Evolutionary conservation across 768 basidiomycete species (phyloP).

Genomic region (Hygrocybe punicea): DNA sequence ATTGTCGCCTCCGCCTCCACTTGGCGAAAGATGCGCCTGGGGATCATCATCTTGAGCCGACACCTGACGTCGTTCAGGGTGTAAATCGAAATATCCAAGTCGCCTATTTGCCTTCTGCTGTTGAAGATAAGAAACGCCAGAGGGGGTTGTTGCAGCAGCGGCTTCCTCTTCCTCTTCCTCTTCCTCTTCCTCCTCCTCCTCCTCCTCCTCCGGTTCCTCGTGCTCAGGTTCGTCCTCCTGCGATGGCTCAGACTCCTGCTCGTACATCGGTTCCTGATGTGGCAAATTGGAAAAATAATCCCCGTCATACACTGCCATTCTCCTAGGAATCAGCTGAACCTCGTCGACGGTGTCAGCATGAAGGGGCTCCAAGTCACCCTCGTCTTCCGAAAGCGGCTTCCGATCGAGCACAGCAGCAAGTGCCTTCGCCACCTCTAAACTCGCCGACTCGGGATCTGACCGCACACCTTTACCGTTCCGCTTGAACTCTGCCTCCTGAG

Average conservation of each 20-base stretch:
- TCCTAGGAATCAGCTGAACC: constrained; percentile 46
- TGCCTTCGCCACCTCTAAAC: constrained; percentile 69
- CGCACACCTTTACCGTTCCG: constrained; percentile 23
- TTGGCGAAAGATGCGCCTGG: constrained; percentile 28
- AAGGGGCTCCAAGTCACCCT: constrained; percentile 25
- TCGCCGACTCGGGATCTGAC: constrained; percentile 67
- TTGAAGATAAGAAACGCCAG: constrained; percentile 22
- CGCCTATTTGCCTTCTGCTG: constrained; percentile 42
- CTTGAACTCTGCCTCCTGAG: constrained; percentile 51
- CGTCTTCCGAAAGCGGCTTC: constrained; percentile 28
- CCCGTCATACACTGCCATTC: constrained; percentile 2
- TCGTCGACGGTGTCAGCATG: constrained; percentile 51
- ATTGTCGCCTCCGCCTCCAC: constrained; percentile 34
- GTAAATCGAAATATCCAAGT: constrained; percentile 73
- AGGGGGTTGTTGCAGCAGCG: constrained; percentile 17
- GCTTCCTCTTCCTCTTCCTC: constrained; percentile 18
- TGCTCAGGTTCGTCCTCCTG: constrained; percentile 20
- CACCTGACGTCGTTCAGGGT: constrained; percentile 62
- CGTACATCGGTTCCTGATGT: constrained; percentile 19
- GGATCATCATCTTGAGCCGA: constrained; percentile 37
- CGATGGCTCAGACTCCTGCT: constrained; percentile 23
- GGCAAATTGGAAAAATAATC: constrained; percentile 25
- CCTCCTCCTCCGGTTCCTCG: constrained; percentile 9
- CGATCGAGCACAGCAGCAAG: constrained; percentile 54
- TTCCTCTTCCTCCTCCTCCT: constrained; percentile 17